Conservation (phyloP, 1,139 yeast species). For the Blastobotrys arbuscula region DNA sequence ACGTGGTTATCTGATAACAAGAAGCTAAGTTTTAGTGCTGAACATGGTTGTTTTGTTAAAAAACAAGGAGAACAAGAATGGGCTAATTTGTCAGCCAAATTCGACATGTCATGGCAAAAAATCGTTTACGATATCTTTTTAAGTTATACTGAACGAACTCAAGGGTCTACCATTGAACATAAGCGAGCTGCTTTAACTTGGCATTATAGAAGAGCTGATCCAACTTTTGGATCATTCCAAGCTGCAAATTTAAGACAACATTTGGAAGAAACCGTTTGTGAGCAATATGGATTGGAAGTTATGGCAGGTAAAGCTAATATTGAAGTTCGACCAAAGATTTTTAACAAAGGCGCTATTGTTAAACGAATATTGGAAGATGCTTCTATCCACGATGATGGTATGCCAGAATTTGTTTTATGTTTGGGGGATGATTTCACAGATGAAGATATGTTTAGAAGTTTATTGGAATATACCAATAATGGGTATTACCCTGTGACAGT, state of each 20-base stretch:
- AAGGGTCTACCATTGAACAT: conserved; percentile 80
- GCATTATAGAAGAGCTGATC: conserved; percentile 96
- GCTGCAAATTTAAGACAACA: conserved; percentile 68
- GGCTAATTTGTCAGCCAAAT: conserved; percentile 75
- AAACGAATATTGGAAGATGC: conserved; percentile 52
- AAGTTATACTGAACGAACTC: conserved; percentile 78
- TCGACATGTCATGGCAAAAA: conserved; percentile 93
- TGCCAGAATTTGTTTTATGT: conserved; percentile 81
- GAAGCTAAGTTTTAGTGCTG: conserved; percentile 80
- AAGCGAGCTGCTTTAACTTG: conserved; percentile 94
- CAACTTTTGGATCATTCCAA: conserved; percentile 83
- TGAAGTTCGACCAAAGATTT: conserved; percentile 90
- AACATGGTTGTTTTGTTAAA: conserved; percentile 94
- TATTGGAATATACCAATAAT: conserved; percentile 36
- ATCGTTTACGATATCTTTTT: conserved; percentile 70
- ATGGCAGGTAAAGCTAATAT: conserved; percentile 96
- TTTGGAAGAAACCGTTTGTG: conserved; percentile 54
- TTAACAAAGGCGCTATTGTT: conserved; percentile 96
- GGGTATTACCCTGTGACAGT: conserved; percentile 79
- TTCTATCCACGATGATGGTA: conserved; percentile 29
- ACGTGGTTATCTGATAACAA: conserved; percentile 72
- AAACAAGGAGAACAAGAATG: conserved; percentile 57
- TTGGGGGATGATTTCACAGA: conserved; percentile 96
- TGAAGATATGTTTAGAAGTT: conserved; percentile 89
- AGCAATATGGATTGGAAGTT: conserved; percentile 81